Percentiles rank a stretch among this genome's conserved stretches.
phyloP scores from a whole-genome alignment of 768 basidiomycete species.

The Leccinum broughii region DNA sequence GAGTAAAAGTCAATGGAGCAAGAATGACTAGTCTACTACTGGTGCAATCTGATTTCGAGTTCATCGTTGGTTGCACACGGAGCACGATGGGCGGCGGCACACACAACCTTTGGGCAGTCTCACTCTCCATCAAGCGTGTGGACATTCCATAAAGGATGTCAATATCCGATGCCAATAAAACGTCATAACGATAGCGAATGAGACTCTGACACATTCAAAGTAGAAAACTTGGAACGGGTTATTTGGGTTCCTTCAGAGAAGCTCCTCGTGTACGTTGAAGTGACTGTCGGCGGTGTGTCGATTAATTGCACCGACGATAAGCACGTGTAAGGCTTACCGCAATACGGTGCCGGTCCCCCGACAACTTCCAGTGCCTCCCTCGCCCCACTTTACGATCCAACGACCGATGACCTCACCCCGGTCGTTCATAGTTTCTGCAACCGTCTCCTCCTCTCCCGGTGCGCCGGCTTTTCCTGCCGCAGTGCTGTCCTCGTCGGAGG shows the following conservation, averaged over 20 bases:
- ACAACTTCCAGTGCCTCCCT: slow-evolving; percentile 64
- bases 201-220: neutral
- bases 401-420: slow-evolving; percentile 64
- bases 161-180: neutral
- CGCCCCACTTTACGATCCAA: slow-evolving; percentile 79
- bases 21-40: neutral
- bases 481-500: slow-evolving; percentile 34
- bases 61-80: neutral
- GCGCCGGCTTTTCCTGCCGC: slow-evolving; percentile 32
- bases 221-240: neutral
- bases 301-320: neutral
- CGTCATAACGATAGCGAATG: neutral
- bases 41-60: neutral
- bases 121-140: neutral
- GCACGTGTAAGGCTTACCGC: slow-evolving; percentile 46
- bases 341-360: slow-evolving; percentile 60
- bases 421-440: slow-evolving; percentile 70
- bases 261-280: slow-evolving; percentile 56
- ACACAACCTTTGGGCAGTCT: neutral
- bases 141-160: neutral
- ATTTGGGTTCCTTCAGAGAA: slow-evolving; percentile 31
- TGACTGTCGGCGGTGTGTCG: slow-evolving; percentile 30
- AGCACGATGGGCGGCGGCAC: neutral
- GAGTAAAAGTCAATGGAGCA: neutral
- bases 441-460: slow-evolving; percentile 67